Evolutionary conservation across 495 filamentous ascomycete genomes (phyloP).

Genomic region (Xylaria cubensis): DNA sequence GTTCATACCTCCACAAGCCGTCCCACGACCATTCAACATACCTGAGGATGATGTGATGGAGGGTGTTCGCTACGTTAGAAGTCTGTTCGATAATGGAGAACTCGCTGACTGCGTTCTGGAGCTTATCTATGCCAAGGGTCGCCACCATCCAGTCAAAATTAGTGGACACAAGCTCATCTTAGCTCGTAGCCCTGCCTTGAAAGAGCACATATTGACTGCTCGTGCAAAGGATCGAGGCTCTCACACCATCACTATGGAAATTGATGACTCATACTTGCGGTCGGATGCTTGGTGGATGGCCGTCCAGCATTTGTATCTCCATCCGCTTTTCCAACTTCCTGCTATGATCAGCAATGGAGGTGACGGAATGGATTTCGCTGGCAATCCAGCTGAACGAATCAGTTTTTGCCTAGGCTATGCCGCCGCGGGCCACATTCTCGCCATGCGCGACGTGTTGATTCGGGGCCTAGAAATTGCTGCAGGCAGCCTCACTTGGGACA

Average conservation of each 20-base stretch:
- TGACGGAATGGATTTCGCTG: slow-evolving; percentile 36
- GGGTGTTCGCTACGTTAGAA: slow-evolving; percentile 46
- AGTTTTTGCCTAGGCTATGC: slow-evolving; percentile 59
- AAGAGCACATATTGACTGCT: slow-evolving; percentile 39
- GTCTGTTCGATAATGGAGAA: slow-evolving; percentile 48
- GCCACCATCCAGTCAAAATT: slow-evolving; percentile 46
- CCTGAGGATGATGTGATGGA: slow-evolving; percentile 44
- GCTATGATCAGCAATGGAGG: slow-evolving; percentile 28
- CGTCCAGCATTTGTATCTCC: slow-evolving; percentile 58
- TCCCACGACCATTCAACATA: slow-evolving; percentile 24
- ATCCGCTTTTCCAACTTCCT: slow-evolving; percentile 43
- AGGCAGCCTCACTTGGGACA: slow-evolving; percentile 59
- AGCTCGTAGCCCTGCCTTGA: slow-evolving; percentile 56
- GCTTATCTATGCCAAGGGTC: slow-evolving; percentile 48
- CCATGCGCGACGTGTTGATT: slow-evolving; percentile 49
- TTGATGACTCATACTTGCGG: slow-evolving; percentile 55
- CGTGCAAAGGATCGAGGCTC: slow-evolving; percentile 35
- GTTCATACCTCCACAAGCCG: slow-evolving; percentile 32
- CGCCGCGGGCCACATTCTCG: slow-evolving; percentile 57
- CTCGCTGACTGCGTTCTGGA: slow-evolving; percentile 59
- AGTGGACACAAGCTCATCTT: slow-evolving; percentile 60
- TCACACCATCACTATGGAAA: slow-evolving; percentile 50
- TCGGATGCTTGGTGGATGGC: slow-evolving; percentile 56
- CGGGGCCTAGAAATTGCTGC: slow-evolving; percentile 55
- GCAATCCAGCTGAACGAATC: slow-evolving; percentile 47